A percentile compares a stretch with the other conserved stretches of the same genome.
These are phyloP conservation scores for Groenewaldozyma auringiensis DNA, from an alignment of 1,139 yeast species.

Conservation along the genomic window DNA sequence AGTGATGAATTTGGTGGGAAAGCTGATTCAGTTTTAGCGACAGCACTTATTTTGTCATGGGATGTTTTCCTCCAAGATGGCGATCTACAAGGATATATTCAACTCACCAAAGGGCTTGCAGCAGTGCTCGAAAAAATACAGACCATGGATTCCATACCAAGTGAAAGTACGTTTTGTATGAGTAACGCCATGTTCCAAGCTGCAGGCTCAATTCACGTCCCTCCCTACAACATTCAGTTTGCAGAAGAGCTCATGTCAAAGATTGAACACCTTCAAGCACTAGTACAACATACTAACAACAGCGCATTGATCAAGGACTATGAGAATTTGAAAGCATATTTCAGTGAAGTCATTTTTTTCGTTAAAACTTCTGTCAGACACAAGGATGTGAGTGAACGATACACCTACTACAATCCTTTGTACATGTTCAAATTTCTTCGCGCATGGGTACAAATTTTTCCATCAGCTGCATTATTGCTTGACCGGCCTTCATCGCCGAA, in stretches of 20 bases:
- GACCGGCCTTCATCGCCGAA: conserved; percentile 2
- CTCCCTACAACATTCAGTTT: conserved; percentile 31
- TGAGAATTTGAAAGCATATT: conserved; percentile 2
- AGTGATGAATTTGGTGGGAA: conserved; percentile 16
- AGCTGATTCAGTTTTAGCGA: conserved; percentile 24
- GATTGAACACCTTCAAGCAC: conserved; percentile 17
- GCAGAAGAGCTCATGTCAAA: conserved; percentile 27
- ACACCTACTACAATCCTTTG: conserved; percentile 20
- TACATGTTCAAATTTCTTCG: conserved; percentile 21
- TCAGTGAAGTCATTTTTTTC: not conserved
- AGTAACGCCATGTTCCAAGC: conserved; percentile 27
- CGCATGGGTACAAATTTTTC: conserved; percentile 27
- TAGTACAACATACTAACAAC: conserved; percentile 10
- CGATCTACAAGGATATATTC: conserved; percentile 23
- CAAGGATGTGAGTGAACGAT: not conserved
- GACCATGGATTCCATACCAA: conserved; percentile 19
- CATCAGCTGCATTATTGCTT: conserved; percentile 21
- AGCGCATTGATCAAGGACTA: conserved; percentile 6
- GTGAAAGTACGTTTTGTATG: conserved; percentile 27
- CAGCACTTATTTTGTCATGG: conserved; percentile 29
- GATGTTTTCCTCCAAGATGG: conserved; percentile 28
- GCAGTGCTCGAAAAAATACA: conserved; percentile 24
- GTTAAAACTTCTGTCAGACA: not conserved
- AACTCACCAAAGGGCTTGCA: conserved; percentile 26
- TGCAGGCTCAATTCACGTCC: conserved; percentile 31